phyloP scores from a whole-genome alignment of 78 protist species.

The Dictyostelium purpureum region DNA sequence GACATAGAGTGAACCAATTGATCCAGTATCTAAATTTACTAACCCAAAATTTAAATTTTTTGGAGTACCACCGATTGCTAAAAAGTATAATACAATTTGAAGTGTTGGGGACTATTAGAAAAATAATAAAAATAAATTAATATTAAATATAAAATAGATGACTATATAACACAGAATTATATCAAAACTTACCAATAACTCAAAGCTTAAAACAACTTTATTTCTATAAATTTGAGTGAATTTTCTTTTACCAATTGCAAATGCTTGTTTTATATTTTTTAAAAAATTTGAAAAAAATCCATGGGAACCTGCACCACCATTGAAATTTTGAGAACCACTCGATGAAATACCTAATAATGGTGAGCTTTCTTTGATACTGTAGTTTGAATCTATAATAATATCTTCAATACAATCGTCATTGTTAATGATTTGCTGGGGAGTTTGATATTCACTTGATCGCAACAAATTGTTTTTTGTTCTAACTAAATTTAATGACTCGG shows the following conservation, averaged over 20 bases:
- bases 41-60: conserved; percentile 42
- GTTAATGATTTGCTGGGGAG: background rate
- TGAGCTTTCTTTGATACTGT: background rate
- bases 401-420: background rate
- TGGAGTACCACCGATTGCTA: conserved; percentile 58
- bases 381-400: background rate
- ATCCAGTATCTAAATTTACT: conserved; percentile 39
- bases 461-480: too few relatives aligned
- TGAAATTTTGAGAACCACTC: background rate
- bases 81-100: conserved; percentile 56
- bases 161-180: background rate
- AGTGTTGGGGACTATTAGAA: conserved; percentile 33
- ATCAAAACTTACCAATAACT: background rate
- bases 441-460: too few relatives aligned
- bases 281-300: background rate
- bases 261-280: background rate
- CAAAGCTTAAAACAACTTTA: conserved; percentile 31
- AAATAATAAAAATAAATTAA: background rate
- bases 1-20: background rate
- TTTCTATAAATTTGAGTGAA: conserved; percentile 29
- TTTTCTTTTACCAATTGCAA: conserved; percentile 38
- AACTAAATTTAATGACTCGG: too few relatives aligned
- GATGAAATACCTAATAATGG: background rate
- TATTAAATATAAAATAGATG: background rate
- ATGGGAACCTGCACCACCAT: background rate